Percentiles rank a stretch among this genome's conserved stretches.
These are phyloP conservation scores for Termitomyces sp. DNA, from an alignment of 768 basidiomycete genomes.

Conservation along the genomic window DNA sequence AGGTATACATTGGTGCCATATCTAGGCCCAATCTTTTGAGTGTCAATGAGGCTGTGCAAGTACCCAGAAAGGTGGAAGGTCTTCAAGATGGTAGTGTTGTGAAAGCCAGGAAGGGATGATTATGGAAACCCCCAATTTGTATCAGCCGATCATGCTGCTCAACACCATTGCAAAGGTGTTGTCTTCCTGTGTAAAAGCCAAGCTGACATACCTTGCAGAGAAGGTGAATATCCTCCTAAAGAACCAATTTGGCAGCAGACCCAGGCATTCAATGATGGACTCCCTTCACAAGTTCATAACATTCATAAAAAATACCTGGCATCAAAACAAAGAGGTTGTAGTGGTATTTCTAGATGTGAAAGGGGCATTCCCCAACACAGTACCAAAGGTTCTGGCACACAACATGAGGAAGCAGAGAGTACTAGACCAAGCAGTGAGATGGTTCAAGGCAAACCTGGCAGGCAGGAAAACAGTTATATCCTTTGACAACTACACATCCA, in stretches of 20 bases:
- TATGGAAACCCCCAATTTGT: too few species aligned
- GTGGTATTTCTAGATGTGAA: constrained; percentile 17
- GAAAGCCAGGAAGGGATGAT: too few species aligned
- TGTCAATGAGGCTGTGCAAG: too few species aligned
- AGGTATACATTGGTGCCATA: too few species aligned
- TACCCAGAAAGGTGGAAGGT: too few species aligned
- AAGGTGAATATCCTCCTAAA: too few species aligned
- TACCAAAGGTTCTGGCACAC: constrained; percentile 19
- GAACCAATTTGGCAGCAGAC: constrained; percentile 12
- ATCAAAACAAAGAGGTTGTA: constrained; percentile 22
- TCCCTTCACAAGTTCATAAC: constrained; percentile 25
- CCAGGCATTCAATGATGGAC: constrained; percentile 26
- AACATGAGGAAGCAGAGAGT: constrained; percentile 23
- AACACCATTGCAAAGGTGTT: too few species aligned
- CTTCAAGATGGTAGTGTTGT: too few species aligned
- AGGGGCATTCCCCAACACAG: constrained; percentile 33
- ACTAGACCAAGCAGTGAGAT: constrained; percentile 18
- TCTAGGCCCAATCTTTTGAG: too few species aligned
- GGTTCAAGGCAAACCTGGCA: constrained; percentile 1
- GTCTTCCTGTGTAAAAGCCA: too few species aligned
- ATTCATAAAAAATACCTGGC: constrained; percentile 34
- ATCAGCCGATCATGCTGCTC: too few species aligned
- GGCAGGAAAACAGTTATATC: not conserved
- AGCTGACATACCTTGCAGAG: too few species aligned
- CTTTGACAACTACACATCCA: constrained; percentile 1